Evolutionary conservation across 176 grass and related monocot species (phyloP).

Genomic region (Guadua angustifolia): DNA sequence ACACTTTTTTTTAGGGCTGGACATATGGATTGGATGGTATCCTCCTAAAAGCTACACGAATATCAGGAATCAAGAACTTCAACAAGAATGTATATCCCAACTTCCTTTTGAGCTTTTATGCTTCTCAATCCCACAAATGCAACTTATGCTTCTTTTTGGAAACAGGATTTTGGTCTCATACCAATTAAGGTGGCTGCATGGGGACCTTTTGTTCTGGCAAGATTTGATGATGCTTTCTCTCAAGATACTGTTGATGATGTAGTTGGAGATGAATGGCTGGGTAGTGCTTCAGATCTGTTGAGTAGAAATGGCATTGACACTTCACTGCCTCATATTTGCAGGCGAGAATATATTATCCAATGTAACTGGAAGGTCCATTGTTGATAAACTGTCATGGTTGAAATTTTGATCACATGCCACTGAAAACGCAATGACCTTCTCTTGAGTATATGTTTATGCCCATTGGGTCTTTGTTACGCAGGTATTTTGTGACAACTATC

Average conservation of each 20-base stretch:
- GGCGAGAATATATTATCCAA: slow-evolving; percentile 85
- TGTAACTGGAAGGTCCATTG: slow-evolving; percentile 94
- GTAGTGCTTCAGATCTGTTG: slow-evolving; percentile 72
- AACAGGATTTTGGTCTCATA: slow-evolving; percentile 82
- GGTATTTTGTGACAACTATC: slow-evolving; percentile 97
- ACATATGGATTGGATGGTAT: slow-evolving; percentile 88
- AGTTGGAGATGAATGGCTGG: slow-evolving; percentile 84
- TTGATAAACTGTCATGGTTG: slow-evolving; percentile 14
- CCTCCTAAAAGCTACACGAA: slow-evolving; percentile 88
- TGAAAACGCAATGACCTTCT: slow-evolving; percentile 8
- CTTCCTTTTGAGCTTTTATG: slow-evolving; percentile 20
- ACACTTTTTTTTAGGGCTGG: slow-evolving; percentile 73
- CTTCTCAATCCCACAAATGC: not conserved
- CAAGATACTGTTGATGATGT: slow-evolving; percentile 49
- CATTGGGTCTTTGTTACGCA: slow-evolving; percentile 38
- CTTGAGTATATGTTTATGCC: not conserved
- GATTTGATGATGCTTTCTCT: slow-evolving; percentile 49
- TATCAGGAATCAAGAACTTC: slow-evolving; percentile 89
- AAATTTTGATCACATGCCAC: slow-evolving; percentile 14
- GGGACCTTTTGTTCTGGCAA: slow-evolving; percentile 86
- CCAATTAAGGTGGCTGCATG: slow-evolving; percentile 74
- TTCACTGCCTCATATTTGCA: slow-evolving; percentile 76
- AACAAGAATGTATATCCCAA: slow-evolving; percentile 64
- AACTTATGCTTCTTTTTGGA: slow-evolving; percentile 34
- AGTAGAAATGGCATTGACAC: slow-evolving; percentile 68